A percentile compares a stretch with the other conserved stretches of the same genome.
Conservation (phyloP, 1,284 basidiomycete genomes). For the Moniliophthora roreri region DNA sequence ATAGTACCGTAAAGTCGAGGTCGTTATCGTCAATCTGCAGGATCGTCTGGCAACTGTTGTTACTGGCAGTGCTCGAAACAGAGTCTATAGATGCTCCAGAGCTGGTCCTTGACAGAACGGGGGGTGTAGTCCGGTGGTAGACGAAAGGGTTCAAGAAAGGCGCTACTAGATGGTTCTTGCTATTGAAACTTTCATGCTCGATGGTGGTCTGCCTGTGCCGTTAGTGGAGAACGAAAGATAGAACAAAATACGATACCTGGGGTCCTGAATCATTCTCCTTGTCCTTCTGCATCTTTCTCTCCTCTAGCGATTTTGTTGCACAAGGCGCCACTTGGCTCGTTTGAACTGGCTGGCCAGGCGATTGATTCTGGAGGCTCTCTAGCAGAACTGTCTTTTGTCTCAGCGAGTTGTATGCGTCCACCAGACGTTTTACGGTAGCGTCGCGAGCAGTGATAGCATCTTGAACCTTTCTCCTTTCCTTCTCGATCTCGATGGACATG, state of each 20-base stretch:
- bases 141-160: conserved; percentile 2
- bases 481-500: conserved; percentile 52
- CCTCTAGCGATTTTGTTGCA: conserved; percentile 8
- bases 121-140: conserved; percentile 9
- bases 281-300: background rate
- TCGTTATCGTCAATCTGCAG: conserved; percentile 9
- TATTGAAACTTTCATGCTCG: background rate
- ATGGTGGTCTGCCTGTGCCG: no score
- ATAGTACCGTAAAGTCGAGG: conserved; percentile 6
- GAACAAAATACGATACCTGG: background rate
- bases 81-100: conserved; percentile 4
- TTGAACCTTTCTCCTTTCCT: conserved; percentile 52
- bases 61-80: conserved; percentile 6
- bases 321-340: background rate
- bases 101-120: conserved; percentile 6
- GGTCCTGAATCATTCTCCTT: background rate
- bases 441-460: conserved; percentile 69
- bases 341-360: no score
- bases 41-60: conserved; percentile 1
- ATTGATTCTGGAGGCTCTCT: conserved; percentile 39
- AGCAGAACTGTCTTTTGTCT: conserved; percentile 58
- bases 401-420: conserved; percentile 59
- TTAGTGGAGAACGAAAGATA: no score
- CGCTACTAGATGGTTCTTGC: background rate
- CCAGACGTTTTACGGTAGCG: conserved; percentile 57